phyloP scores from a whole-genome alignment of 345 rosid genomes.

The Acer campestre region DNA sequence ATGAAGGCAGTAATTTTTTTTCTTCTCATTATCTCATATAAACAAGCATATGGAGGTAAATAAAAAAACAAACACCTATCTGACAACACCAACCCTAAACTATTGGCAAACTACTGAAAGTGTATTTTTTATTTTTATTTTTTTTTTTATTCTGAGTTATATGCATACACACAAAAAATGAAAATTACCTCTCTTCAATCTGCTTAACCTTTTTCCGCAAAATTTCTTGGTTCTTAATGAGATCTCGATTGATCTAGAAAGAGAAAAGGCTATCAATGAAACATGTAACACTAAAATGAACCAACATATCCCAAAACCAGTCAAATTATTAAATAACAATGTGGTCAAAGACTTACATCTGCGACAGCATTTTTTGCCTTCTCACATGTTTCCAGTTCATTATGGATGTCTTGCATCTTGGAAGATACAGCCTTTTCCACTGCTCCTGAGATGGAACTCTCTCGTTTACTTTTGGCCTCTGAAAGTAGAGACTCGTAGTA shows the following conservation, averaged over 20 bases:
- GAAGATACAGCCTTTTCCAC: conserved; percentile 64
- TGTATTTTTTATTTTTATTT: no score
- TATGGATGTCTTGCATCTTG: conserved; percentile 65
- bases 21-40: no score
- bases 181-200: conserved; percentile 71
- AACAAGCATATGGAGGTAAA: neutral
- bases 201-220: conserved; percentile 67
- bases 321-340: neutral
- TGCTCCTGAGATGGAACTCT: conserved; percentile 57
- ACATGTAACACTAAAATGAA: neutral
- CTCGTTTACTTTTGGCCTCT: conserved; percentile 76
- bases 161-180: neutral
- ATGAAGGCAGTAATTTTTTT: neutral
- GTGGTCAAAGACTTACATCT: conserved; percentile 46
- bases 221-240: conserved; percentile 73
- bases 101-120: neutral
- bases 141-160: neutral
- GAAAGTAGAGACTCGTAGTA: conserved; percentile 75
- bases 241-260: conserved; percentile 59
- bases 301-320: neutral
- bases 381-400: conserved; percentile 58
- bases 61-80: neutral
- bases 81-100: neutral
- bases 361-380: conserved; percentile 63
- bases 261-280: neutral